phyloP scores from a whole-genome alignment of 148 eudicot genomes.

The Persicaria tinctoria region DNA sequence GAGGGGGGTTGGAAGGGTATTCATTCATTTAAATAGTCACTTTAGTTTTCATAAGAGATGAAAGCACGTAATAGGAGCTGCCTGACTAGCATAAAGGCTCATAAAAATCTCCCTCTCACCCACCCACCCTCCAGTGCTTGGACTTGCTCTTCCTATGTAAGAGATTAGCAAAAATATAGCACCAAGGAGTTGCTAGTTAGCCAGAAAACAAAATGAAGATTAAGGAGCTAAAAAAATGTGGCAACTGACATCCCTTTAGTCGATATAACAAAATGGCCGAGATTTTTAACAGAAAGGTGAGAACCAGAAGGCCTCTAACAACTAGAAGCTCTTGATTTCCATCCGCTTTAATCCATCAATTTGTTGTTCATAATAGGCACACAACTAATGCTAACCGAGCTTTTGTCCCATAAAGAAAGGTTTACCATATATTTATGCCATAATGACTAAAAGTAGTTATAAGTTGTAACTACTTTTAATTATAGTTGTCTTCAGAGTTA shows the following conservation, averaged over 20 bases:
- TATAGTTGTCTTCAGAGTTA: too few species aligned
- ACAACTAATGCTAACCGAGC: background rate
- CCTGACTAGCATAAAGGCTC: background rate
- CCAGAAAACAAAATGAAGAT: background rate
- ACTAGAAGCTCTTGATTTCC: background rate
- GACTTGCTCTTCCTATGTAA: background rate
- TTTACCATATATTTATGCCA: background rate
- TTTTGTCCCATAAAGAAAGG: background rate
- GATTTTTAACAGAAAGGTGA: background rate
- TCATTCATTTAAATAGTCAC: background rate
- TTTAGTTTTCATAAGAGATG: background rate
- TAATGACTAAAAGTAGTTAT: background rate
- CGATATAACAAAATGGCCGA: background rate
- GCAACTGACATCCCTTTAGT: background rate
- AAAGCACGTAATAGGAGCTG: background rate
- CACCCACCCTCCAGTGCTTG: too few species aligned
- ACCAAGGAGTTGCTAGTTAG: background rate
- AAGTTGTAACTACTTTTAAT: too few species aligned
- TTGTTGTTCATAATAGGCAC: background rate
- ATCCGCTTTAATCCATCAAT: background rate
- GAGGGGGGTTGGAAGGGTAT: background rate
- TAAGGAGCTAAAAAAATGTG: background rate
- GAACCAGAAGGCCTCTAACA: background rate
- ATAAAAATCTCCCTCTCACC: background rate
- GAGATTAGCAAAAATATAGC: background rate